A percentile compares a stretch with the other conserved stretches of the same genome.
Conservation (phyloP, 257 asterid species). For the Petunia axillaris region DNA sequence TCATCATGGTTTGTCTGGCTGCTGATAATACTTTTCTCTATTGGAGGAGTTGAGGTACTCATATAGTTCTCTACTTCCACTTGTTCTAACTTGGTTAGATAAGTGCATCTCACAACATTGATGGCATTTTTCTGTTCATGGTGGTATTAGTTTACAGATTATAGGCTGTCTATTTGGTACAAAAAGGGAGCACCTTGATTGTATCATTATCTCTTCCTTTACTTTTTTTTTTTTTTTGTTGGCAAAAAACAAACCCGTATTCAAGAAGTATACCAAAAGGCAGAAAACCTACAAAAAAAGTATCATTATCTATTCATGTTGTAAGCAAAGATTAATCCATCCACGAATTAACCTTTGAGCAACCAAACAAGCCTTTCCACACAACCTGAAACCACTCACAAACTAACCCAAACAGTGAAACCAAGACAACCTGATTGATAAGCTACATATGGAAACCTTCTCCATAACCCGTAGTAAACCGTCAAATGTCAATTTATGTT, state of each 20-base stretch:
- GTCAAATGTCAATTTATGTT: background rate
- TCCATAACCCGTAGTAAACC: background rate
- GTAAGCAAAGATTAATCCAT: background rate
- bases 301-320: too few relatives aligned
- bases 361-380: background rate
- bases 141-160: conserved; percentile 17
- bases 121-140: background rate
- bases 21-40: conserved; percentile 86
- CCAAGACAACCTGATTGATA: background rate
- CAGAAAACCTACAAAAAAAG: too few relatives aligned
- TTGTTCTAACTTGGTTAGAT: background rate
- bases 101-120: background rate
- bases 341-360: conserved; percentile 4
- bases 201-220: too few relatives aligned
- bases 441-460: background rate
- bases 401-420: background rate
- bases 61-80: conserved; percentile 26
- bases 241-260: too few relatives aligned
- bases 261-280: too few relatives aligned
- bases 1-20: conserved; percentile 97
- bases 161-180: conserved; percentile 13
- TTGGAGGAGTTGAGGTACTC: conserved; percentile 96
- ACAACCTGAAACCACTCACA: background rate
- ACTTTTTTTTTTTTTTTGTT: too few relatives aligned
- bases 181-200: conserved; percentile 12